Conservation (phyloP, 352 stramenopile species). For the Phytophthora foliorum region DNA sequence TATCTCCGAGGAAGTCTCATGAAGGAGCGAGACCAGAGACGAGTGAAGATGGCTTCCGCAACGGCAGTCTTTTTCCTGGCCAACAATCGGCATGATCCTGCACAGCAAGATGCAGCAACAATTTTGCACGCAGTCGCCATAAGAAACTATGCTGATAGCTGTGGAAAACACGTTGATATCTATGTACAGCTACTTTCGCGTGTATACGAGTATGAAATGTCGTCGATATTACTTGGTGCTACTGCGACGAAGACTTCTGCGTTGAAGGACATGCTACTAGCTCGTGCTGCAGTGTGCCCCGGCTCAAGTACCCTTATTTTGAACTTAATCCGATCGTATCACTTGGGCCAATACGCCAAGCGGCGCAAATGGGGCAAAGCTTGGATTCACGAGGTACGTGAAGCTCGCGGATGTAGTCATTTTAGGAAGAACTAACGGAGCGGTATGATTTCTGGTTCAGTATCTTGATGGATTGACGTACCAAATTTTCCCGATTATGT, state of each 20-base stretch:
- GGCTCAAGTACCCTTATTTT: conserved; percentile 71
- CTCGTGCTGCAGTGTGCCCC: conserved; percentile 60
- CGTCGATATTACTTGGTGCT: conserved; percentile 54
- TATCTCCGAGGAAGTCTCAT: conserved; percentile 68
- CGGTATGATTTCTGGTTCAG: conserved; percentile 28
- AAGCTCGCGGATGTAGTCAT: not conserved
- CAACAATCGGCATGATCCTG: conserved; percentile 44
- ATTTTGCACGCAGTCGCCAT: conserved; percentile 70
- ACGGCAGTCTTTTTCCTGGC: conserved; percentile 76
- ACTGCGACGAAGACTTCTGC: conserved; percentile 54
- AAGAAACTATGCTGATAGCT: conserved; percentile 67
- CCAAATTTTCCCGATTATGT: conserved; percentile 74
- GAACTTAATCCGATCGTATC: conserved; percentile 71
- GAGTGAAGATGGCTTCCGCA: conserved; percentile 52
- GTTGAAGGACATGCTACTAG: conserved; percentile 66
- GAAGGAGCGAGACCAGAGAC: conserved; percentile 54
- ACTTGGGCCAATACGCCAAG: conserved; percentile 51
- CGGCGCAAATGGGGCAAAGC: conserved; percentile 38
- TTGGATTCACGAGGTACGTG: conserved; percentile 73
- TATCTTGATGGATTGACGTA: conserved; percentile 79
- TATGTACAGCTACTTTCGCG: conserved; percentile 66
- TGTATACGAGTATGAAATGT: conserved; percentile 58
- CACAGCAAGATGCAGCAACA: conserved; percentile 60
- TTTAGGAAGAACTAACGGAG: not conserved
- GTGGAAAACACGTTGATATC: conserved; percentile 54